phyloP scores from a whole-genome alignment of 352 stramenopile genomes.

The Pythium folliculosum region DNA sequence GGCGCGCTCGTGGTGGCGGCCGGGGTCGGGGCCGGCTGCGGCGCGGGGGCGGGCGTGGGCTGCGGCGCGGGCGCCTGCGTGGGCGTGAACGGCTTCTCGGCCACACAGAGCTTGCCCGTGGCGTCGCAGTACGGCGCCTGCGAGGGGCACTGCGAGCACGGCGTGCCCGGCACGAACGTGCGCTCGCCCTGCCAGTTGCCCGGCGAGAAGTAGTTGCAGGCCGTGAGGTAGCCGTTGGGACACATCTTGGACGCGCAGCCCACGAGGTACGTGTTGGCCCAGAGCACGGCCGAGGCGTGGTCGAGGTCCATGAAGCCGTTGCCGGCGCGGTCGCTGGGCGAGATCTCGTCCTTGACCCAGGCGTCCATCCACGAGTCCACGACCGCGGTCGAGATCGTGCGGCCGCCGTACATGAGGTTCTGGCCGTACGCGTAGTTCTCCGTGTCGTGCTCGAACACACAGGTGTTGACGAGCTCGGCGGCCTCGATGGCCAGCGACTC shows the following conservation, averaged over 20 bases:
- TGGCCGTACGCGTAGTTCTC: slow-evolving; percentile 43
- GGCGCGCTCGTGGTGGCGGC: slow-evolving; percentile 4
- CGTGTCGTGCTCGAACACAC: slow-evolving; percentile 42
- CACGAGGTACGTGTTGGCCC: slow-evolving; percentile 40
- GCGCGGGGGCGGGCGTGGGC: no score
- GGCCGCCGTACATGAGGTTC: slow-evolving; percentile 42
- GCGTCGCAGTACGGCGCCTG: slow-evolving; percentile 37
- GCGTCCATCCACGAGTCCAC: slow-evolving; percentile 34
- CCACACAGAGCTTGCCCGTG: slow-evolving; percentile 32
- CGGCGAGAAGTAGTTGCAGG: slow-evolving; percentile 41
- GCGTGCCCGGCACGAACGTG: slow-evolving; percentile 32
- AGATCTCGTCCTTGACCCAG: slow-evolving; percentile 42
- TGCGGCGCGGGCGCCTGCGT: slow-evolving; percentile 11
- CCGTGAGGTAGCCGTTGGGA: slow-evolving; percentile 36
- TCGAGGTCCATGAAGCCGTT: slow-evolving; percentile 39
- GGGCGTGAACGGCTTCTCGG: slow-evolving; percentile 7
- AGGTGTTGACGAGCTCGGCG: slow-evolving; percentile 39
- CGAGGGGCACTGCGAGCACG: slow-evolving; percentile 38
- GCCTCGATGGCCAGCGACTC: slow-evolving; percentile 44
- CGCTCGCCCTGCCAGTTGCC: slow-evolving; percentile 41
- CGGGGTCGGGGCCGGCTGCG: not conserved
- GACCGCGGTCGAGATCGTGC: slow-evolving; percentile 24
- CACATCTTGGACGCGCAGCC: slow-evolving; percentile 43
- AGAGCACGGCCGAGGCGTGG: slow-evolving; percentile 42
- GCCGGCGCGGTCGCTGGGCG: slow-evolving; percentile 27